Evolutionary conservation across 768 basidiomycete species (phyloP).

Genomic region (Mycena polygramma): DNA sequence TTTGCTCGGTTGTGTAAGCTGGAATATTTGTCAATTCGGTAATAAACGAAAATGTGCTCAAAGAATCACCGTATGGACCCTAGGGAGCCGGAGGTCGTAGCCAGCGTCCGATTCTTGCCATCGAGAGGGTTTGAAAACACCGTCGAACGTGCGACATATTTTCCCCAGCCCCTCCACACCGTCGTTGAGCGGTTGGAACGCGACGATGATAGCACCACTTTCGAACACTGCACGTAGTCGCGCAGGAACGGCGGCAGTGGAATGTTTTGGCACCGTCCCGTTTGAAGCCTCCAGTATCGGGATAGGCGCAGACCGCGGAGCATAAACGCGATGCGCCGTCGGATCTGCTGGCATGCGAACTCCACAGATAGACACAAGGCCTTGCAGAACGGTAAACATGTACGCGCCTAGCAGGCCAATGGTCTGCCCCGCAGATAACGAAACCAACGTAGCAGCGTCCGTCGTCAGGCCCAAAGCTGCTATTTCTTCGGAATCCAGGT

Average conservation of each 20-base stretch:
- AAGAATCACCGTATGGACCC: slow-evolving; percentile 61
- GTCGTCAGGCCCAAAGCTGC: slow-evolving; percentile 44
- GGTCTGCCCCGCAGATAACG: slow-evolving; percentile 62
- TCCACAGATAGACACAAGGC: slow-evolving; percentile 71
- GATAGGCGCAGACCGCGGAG: slow-evolving; percentile 84
- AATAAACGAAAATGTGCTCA: not conserved
- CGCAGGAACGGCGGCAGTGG: slow-evolving; percentile 34
- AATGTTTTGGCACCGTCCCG: slow-evolving; percentile 22
- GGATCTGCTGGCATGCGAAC: slow-evolving; percentile 59
- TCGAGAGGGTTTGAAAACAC: slow-evolving; percentile 69
- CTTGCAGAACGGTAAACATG: slow-evolving; percentile 70
- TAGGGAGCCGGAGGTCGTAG: slow-evolving; percentile 59
- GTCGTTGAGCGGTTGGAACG: slow-evolving; percentile 69
- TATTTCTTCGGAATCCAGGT: slow-evolving; percentile 56
- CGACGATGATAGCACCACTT: slow-evolving; percentile 55
- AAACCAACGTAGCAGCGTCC: slow-evolving; percentile 53
- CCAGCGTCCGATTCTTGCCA: slow-evolving; percentile 50
- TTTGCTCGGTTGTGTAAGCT: slow-evolving; percentile 54
- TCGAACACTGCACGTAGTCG: slow-evolving; percentile 37
- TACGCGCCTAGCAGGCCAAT: slow-evolving; percentile 80
- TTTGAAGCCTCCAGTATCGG: slow-evolving; percentile 58
- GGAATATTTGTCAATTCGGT: not conserved
- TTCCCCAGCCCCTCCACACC: slow-evolving; percentile 77
- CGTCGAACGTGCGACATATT: slow-evolving; percentile 73
- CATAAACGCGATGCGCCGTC: slow-evolving; percentile 68